Evolutionary conservation across 169 alveolate genomes (phyloP).

Genomic region (Plasmodium gonderi): DNA sequence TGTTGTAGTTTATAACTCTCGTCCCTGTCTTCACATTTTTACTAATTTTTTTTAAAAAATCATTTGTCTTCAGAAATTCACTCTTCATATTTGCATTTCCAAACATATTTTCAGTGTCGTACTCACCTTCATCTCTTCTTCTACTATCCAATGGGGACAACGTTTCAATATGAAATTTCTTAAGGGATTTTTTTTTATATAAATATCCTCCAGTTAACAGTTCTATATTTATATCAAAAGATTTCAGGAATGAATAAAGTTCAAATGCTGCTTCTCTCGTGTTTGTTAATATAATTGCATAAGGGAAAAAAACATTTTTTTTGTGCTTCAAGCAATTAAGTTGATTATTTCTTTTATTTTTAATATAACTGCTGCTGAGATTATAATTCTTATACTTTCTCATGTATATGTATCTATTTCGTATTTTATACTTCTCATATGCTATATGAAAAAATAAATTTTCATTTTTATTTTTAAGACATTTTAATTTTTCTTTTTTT

Average conservation of each 20-base stretch:
- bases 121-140: not conserved
- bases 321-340: conserved; percentile 70
- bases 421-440: conserved; percentile 56
- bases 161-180: conserved; percentile 25
- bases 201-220: conserved; percentile 59
- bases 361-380: conserved; percentile 40
- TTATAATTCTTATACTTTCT: conserved; percentile 43
- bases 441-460: conserved; percentile 67
- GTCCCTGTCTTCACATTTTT: not conserved
- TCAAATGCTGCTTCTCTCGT: conserved; percentile 75
- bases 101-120: not conserved
- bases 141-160: not conserved
- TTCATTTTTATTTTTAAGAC: conserved; percentile 16
- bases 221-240: conserved; percentile 70
- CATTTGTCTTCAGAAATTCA: not conserved
- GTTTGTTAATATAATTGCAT: conserved; percentile 70
- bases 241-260: conserved; percentile 57
- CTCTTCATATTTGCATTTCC: not conserved
- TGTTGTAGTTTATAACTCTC: conserved; percentile 29
- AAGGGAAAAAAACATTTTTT: conserved; percentile 53
- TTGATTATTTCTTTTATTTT: conserved; percentile 54
- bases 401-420: conserved; percentile 45
- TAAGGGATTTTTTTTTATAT: conserved; percentile 62
- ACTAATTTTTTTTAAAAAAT: conserved; percentile 3
- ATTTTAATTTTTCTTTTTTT: conserved; percentile 60